These are phyloP conservation scores for Geosiphon pyriformis DNA, from an alignment of 192 early-diverging fungal species.

Conservation along the genomic window DNA sequence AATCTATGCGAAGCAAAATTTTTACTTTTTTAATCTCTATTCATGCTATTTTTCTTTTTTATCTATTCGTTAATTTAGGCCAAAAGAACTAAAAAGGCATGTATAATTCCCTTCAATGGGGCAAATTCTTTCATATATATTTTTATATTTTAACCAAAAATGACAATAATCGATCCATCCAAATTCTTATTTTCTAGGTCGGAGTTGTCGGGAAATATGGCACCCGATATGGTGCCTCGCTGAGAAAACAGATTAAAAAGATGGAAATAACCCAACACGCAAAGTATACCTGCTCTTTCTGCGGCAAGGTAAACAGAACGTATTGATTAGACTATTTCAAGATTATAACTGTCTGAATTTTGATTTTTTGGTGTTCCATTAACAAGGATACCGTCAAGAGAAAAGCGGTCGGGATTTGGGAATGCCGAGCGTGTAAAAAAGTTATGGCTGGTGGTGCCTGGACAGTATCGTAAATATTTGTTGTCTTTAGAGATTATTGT, in stretches of 20 bases:
- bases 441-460: constrained; percentile 95
- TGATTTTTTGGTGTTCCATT: constrained; percentile 15
- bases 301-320: constrained; percentile 72
- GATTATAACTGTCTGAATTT: too few relatives aligned
- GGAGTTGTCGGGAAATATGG: constrained; percentile 99
- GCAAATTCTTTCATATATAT: too few relatives aligned
- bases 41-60: too few relatives aligned
- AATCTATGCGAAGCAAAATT: too few relatives aligned
- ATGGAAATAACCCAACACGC: constrained; percentile 97
- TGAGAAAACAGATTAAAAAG: constrained; percentile 81
- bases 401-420: constrained; percentile 97
- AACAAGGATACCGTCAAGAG: constrained; percentile 86
- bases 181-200: constrained; percentile 50
- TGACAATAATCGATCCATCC: neutral
- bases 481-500: too few relatives aligned
- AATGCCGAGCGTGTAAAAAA: constrained; percentile 95
- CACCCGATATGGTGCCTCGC: constrained; percentile 99
- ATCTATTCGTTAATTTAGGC: too few relatives aligned
- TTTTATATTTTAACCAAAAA: neutral
- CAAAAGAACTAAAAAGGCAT: constrained; percentile 25
- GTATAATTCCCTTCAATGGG: too few relatives aligned
- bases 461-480: constrained; percentile 70
- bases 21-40: too few relatives aligned
- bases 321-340: too few relatives aligned
- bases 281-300: constrained; percentile 99